Evolutionary conservation across 2,329 filamentous ascomycete genomes (phyloP).

Genomic region (Botrytis porri): DNA sequence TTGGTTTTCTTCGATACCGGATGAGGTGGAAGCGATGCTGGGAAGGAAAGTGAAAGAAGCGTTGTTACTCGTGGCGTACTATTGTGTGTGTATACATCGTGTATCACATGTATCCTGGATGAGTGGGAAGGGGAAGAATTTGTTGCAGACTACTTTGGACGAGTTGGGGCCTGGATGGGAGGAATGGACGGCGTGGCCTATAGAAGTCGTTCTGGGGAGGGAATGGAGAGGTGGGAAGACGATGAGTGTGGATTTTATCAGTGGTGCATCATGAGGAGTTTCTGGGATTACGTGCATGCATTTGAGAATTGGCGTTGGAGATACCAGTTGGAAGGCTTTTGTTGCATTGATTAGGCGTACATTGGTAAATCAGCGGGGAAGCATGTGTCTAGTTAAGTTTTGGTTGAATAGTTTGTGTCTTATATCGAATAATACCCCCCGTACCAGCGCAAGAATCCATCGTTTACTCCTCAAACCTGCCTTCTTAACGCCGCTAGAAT

Average conservation of each 20-base stretch:
- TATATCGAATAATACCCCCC: conserved; percentile 2
- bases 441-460: neutral
- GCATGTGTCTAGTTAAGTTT: neutral
- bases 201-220: conserved; percentile 22
- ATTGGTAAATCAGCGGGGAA: neutral
- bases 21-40: conserved; percentile 38
- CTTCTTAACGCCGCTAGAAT: neutral
- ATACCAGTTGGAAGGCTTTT: conserved; percentile 9
- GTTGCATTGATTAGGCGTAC: conserved; percentile 5
- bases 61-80: conserved; percentile 40
- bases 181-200: conserved; percentile 31
- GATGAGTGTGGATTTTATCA: conserved; percentile 18
- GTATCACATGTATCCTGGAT: conserved; percentile 44
- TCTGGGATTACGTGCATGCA: conserved; percentile 5
- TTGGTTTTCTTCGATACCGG: conserved; percentile 41
- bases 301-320: conserved; percentile 8
- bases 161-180: conserved; percentile 30
- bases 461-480: neutral
- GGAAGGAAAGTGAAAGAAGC: conserved; percentile 40
- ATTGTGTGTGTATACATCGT: conserved; percentile 41
- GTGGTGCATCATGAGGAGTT: conserved; percentile 7
- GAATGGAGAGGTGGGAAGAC: conserved; percentile 16
- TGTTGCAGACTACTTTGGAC: conserved; percentile 40
- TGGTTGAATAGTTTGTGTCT: neutral
- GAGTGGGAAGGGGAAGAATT: conserved; percentile 41